Base-by-base conservation (phyloP, 179 eudicot genomes). In the Gypsophila paniculata region DNA sequence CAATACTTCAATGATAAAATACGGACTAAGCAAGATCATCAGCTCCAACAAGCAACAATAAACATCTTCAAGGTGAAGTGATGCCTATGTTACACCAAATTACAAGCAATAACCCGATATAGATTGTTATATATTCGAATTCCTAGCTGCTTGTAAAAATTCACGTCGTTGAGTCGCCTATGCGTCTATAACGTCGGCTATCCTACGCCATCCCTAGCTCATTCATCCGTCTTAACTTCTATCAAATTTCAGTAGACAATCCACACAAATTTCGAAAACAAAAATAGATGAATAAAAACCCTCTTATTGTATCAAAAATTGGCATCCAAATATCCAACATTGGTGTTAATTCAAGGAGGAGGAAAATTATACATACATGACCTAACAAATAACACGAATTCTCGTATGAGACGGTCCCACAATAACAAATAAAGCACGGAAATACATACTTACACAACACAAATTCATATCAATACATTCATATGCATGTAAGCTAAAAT, bases 41-140 rank as follows among this genome's bases (percentile, higher is more conserved):
- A 36, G 42, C 42, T 36, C 42, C 42, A 36, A 36, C 42, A 36
- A 36, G 42, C 42, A 7, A 36, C 42, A 36, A 3, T 15, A 17
- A 62, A 34, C 25, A 34, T 34, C 66, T 61, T 21, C 46, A 5
- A 39, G 38, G 7, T 36, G 42, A 3, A 36, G 19, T 17, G 34
- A 62, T 5, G 23, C 66, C 32, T 62, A 62, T 17, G 46, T 9
- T 46, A 62, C 5, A n/a, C 66, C 66, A 62, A n/a, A 62, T 32
- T 32, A 62, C 22, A 62, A 34, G 48, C 66, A 62, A 34, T 6
- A 36, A n/a, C 8, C 12, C 66, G 1, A n/a, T n/a, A n/a, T n/a
- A n/a, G n/a, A n/a, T n/a, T n/a, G n/a, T n/a, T n/a, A 36, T 36
- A 36, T 2, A 2, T 36, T 36, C 42, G 7, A 36, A 36, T 36